A percentile compares a stretch with the other conserved stretches of the same genome.
phyloP scores from a whole-genome alignment of 139 green algal species.

The Tetratostichococcus sp. region DNA sequence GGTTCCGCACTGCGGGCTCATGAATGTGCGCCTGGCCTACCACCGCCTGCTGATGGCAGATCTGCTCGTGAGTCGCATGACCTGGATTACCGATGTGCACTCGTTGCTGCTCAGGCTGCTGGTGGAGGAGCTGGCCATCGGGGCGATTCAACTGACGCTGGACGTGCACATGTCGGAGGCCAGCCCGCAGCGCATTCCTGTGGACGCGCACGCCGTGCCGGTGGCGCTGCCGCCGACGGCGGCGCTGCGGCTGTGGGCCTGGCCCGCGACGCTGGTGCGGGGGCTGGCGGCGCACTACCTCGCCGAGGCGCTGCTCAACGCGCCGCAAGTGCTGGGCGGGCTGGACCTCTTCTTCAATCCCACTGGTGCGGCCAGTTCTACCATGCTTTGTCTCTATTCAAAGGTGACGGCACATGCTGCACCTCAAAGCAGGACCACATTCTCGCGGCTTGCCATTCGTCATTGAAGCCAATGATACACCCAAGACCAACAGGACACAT shows the following conservation, averaged over 20 bases:
- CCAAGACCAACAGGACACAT: too few relatives aligned
- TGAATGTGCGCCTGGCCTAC: too few relatives aligned
- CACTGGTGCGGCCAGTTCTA: slow-evolving; percentile 9
- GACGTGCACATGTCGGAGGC: slow-evolving; percentile 31
- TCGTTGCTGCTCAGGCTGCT: slow-evolving; percentile 2
- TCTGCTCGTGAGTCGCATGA: too few relatives aligned
- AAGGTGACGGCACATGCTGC: too few relatives aligned
- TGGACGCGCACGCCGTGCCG: slow-evolving; percentile 27
- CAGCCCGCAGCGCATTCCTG: slow-evolving; percentile 15
- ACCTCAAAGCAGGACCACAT: too few relatives aligned
- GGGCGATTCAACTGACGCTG: slow-evolving; percentile 24
- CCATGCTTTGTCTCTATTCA: background rate
- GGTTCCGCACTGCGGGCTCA: too few relatives aligned
- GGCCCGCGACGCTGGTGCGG: slow-evolving; percentile 34
- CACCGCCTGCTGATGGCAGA: too few relatives aligned
- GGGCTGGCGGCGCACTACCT: slow-evolving; percentile 39
- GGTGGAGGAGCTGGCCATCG: slow-evolving; percentile 12
- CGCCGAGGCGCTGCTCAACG: slow-evolving; percentile 60
- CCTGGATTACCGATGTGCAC: too few relatives aligned
- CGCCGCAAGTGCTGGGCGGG: slow-evolving; percentile 48
- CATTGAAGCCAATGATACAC: too few relatives aligned
- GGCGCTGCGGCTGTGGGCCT: slow-evolving; percentile 27
- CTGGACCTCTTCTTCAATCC: slow-evolving; percentile 70
- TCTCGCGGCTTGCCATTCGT: too few relatives aligned
- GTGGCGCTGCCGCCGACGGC: slow-evolving; percentile 22